A percentile compares a stretch with the other conserved stretches of the same genome.
Evolutionary conservation across 805 yeast genomes (phyloP).

Genomic region (Barnettozyma pratensis): DNA sequence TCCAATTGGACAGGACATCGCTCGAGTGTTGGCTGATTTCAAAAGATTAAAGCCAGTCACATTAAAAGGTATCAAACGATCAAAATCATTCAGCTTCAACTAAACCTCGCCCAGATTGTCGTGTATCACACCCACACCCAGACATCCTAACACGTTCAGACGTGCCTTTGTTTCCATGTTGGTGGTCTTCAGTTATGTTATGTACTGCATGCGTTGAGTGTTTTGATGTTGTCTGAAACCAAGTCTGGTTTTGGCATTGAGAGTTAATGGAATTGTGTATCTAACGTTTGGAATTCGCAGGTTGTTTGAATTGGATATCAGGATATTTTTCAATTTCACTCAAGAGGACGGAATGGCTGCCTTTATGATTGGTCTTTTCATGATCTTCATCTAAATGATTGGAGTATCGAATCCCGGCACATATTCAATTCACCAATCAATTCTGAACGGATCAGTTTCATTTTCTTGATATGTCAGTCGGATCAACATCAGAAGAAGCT

Average conservation of each 20-base stretch:
- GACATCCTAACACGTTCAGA: not conserved
- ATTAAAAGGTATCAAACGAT: not conserved
- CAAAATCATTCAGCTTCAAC: not conserved
- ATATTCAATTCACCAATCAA: not conserved
- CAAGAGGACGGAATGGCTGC: not conserved
- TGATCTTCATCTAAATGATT: not conserved
- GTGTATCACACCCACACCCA: not conserved
- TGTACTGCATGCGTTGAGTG: not conserved
- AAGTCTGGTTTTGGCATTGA: not conserved
- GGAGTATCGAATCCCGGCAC: slow-evolving; percentile 10
- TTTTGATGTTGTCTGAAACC: not conserved
- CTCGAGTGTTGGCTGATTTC: too few species aligned
- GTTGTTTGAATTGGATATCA: not conserved
- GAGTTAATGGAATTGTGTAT: not conserved
- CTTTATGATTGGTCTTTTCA: too few species aligned
- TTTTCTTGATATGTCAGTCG: not conserved
- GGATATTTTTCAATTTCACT: not conserved
- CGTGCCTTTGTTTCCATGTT: not conserved
- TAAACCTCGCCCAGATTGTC: not conserved
- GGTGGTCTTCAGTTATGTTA: not conserved
- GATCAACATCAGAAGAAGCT: not conserved
- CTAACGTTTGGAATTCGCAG: not conserved
- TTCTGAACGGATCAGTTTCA: too few species aligned
- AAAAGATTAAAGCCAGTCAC: not conserved
- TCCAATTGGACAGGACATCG: too few species aligned